Base-by-base conservation (phyloP, 345 rosid species). In the Isatis tinctoria region DNA sequence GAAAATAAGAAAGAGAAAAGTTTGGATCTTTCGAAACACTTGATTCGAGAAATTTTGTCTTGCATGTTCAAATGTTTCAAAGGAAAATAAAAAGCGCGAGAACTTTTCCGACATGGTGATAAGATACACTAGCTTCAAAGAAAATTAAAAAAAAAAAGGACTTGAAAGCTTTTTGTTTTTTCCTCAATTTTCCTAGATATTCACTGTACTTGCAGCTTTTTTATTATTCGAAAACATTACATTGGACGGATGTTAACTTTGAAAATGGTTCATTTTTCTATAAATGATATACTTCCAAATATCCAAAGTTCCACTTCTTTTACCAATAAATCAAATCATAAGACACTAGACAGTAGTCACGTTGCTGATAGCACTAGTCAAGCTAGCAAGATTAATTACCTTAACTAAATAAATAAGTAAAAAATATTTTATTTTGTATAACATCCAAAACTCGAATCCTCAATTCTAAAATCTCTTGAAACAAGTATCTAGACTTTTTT, bases 71-170 rank as follows among this genome's bases (percentile, higher is more conserved):
- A 49, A 37, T 49, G 6, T 72, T 61, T 49, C 13, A 28, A 39
- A 62, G 22, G n/a, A 18, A 61, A 41, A 54, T 56, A 65, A 24
- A 65, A 82, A 81, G 88, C 70, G 58, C 9, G 4, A 59, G 24
- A 57, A 79, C 90, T 83, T 86, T 84, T 76, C 78, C 72, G 80
- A 81, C 77, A 73, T n/a, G n/a, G n/a, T n/a, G n/a, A n/a, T n/a
- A 78, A 41, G 45, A 43, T 35, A 57, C 39, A 59, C 47, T 36
- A 67, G 22, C 41, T 40, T 39, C 60, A 65, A 68, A 74, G 71
- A 73, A 58, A n/a, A n/a, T n/a, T n/a, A n/a, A n/a, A n/a, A n/a
- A 67, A 73, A 65, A 69, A 30, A 69, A 74, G 48, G 51, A 35
- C 48, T 44, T 57, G 14, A 20, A 54, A 35, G 27, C 66, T 62